A percentile compares a stretch with the other conserved stretches of the same genome.
Evolutionary conservation across 2,329 filamentous ascomycete genomes (phyloP).

Genomic region (Aureobasidium pullulans): DNA sequence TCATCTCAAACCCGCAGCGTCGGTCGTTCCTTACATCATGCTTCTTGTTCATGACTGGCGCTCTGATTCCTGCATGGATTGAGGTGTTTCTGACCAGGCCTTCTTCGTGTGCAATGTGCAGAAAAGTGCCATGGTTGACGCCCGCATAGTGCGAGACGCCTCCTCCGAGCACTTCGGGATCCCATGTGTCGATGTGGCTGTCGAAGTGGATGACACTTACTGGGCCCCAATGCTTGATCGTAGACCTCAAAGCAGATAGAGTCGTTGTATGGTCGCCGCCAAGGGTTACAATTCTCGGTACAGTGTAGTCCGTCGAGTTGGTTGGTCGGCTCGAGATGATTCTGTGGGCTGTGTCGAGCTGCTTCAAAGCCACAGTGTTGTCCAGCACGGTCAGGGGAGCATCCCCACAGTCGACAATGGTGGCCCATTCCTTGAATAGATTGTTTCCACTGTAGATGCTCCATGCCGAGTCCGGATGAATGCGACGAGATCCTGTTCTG

Average conservation of each 20-base stretch:
- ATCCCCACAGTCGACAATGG: conserved; percentile 50
- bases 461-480: conserved; percentile 35
- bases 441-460: conserved; percentile 43
- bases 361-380: conserved; percentile 48
- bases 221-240: conserved; percentile 43
- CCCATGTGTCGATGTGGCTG: conserved; percentile 49
- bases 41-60: conserved; percentile 42
- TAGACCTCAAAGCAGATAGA: conserved; percentile 44
- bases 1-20: conserved; percentile 51
- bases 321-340: conserved; percentile 38
- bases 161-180: conserved; percentile 48
- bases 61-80: conserved; percentile 56
- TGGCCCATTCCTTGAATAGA: conserved; percentile 41
- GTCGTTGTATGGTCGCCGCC: conserved; percentile 53
- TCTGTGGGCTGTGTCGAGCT: conserved; percentile 46
- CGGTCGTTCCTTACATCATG: conserved; percentile 50
- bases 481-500: conserved; percentile 42
- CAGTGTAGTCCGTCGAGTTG: conserved; percentile 35
- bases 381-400: conserved; percentile 42
- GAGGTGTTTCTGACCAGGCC: conserved; percentile 52
- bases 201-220: conserved; percentile 54
- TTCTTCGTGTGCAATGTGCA: conserved; percentile 57
- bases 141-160: conserved; percentile 54
- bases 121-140: conserved; percentile 56
- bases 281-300: conserved; percentile 46